phyloP scores from a whole-genome alignment of 129 eudicot genomes.

The Saussurea involucrata region DNA sequence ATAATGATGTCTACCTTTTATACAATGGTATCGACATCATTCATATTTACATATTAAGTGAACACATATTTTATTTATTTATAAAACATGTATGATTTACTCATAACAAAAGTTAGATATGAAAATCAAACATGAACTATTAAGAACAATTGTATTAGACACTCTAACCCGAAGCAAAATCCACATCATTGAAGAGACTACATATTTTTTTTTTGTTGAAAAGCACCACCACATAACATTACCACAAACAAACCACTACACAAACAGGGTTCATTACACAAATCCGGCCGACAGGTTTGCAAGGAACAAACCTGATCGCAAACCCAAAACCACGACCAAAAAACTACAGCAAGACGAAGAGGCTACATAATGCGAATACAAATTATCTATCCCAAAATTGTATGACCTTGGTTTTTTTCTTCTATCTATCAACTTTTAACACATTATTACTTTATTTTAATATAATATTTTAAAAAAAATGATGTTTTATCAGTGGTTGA shows the following conservation, averaged over 20 bases:
- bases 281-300: too few relatives aligned
- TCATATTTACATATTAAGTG: neutral
- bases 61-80: neutral
- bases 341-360: too few relatives aligned
- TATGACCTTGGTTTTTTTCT: neutral
- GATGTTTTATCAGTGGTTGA: neutral
- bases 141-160: neutral
- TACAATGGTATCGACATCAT: neutral
- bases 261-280: too few relatives aligned
- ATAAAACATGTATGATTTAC: neutral
- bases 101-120: neutral
- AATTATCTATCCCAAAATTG: neutral
- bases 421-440: neutral
- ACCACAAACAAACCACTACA: too few relatives aligned
- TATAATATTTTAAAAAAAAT: neutral
- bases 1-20: neutral
- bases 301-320: too few relatives aligned
- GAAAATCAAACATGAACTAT: neutral
- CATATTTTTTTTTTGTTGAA: too few relatives aligned
- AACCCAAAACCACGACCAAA: too few relatives aligned
- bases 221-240: too few relatives aligned
- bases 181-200: too few relatives aligned
- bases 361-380: too few relatives aligned
- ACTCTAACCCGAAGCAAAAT: too few relatives aligned
- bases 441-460: neutral